A percentile compares a stretch with the other conserved stretches of the same genome.
phyloP scores from a whole-genome alignment of 257 asterid genomes.

The Lavandula angustifolia region DNA sequence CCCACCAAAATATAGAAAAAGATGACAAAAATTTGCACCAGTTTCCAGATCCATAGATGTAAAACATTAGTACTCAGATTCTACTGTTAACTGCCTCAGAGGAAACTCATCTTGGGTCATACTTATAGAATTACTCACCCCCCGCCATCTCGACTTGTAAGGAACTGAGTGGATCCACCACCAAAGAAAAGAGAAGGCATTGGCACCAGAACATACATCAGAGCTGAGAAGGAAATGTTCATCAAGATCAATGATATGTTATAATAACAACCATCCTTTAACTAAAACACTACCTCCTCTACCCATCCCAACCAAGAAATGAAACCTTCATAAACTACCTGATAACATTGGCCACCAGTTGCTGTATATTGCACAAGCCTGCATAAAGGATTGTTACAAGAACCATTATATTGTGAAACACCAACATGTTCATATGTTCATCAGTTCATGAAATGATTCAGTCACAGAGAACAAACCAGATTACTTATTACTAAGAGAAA shows the following conservation, averaged over 20 bases:
- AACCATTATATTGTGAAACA: slow-evolving; percentile 13
- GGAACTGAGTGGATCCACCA: slow-evolving; percentile 93
- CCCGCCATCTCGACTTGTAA: slow-evolving; percentile 91
- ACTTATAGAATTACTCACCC: slow-evolving; percentile 62
- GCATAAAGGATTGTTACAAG: slow-evolving; percentile 32
- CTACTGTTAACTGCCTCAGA: not conserved
- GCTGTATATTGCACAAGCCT: slow-evolving; percentile 93
- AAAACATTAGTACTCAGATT: not conserved
- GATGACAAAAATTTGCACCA: too few species aligned
- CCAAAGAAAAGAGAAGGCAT: slow-evolving; percentile 98
- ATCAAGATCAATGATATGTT: slow-evolving; percentile 21
- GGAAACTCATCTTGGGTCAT: slow-evolving; percentile 17
- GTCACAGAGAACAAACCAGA: slow-evolving; percentile 8
- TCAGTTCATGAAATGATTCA: slow-evolving; percentile 3
- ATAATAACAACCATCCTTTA: slow-evolving; percentile 6
- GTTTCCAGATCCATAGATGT: not conserved
- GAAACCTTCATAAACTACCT: slow-evolving; percentile 43
- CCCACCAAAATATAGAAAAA: slow-evolving; percentile 4
- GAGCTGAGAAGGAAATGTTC: slow-evolving; percentile 57
- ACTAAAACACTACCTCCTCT: not conserved
- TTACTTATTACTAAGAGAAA: not conserved
- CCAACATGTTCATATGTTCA: slow-evolving; percentile 16
- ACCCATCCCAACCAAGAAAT: not conserved
- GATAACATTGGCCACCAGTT: slow-evolving; percentile 99
- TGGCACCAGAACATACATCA: slow-evolving; percentile 95